phyloP scores from a whole-genome alignment of 371 early-diverging fungal genomes.

The Zopfochytrium polystomum region DNA sequence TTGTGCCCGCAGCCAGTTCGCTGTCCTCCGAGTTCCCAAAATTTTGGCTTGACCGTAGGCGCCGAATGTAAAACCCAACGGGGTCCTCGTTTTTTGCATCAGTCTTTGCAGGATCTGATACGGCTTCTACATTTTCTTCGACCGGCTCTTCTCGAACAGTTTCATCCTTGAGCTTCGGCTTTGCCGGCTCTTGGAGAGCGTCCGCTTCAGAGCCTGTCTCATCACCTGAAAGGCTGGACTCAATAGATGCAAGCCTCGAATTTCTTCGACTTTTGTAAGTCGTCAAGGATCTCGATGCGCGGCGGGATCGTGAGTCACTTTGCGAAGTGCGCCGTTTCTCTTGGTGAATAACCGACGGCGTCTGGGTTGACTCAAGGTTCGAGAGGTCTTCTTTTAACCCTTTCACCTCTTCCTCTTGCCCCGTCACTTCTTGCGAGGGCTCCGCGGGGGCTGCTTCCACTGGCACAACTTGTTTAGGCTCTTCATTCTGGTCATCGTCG shows the following conservation, averaged over 20 bases:
- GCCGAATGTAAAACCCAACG: constrained; percentile 16
- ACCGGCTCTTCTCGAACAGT: background rate
- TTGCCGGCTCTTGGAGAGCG: too few relatives aligned
- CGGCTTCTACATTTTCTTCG: background rate
- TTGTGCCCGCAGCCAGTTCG: background rate
- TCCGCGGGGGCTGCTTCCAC: background rate
- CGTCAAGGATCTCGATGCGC: background rate
- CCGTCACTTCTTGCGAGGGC: background rate
- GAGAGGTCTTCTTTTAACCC: background rate
- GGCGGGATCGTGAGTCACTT: background rate
- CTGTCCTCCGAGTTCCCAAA: background rate
- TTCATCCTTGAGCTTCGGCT: background rate
- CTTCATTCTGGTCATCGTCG: background rate
- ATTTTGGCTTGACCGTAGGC: constrained; percentile 12
- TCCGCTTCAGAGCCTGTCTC: background rate
- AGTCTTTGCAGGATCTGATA: background rate
- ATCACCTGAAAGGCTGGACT: background rate
- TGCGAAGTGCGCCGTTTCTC: background rate
- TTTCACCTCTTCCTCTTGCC: background rate
- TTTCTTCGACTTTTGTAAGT: background rate
- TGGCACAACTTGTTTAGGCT: too few relatives aligned
- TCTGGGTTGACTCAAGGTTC: background rate
- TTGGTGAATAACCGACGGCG: background rate
- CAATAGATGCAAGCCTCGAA: constrained; percentile 1
- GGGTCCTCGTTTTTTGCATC: background rate